Evolutionary conservation across 306 rosid genomes (phyloP).

Genomic region (Begonia fuchsioides): DNA sequence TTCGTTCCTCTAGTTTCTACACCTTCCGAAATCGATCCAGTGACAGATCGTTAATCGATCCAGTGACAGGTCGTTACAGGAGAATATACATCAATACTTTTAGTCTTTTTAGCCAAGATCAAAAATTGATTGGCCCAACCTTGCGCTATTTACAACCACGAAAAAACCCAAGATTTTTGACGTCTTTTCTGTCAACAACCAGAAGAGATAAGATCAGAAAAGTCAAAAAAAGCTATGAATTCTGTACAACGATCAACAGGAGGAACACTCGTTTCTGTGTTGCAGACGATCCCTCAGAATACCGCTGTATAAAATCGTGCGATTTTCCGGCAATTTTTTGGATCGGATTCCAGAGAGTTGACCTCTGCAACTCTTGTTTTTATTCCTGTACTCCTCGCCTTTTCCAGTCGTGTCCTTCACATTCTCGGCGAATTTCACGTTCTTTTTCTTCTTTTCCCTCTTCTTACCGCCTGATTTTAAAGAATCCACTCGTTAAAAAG

Average conservation of each 20-base stretch:
- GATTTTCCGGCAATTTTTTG: constrained; percentile 24
- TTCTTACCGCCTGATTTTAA: constrained; percentile 35
- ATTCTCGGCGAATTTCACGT: constrained; percentile 53
- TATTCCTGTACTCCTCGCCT: constrained; percentile 18
- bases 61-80: too few relatives aligned
- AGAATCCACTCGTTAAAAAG: too few relatives aligned
- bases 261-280: constrained; percentile 19
- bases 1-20: too few relatives aligned
- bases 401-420: constrained; percentile 34
- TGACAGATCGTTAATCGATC: too few relatives aligned
- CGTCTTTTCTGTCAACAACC: neutral
- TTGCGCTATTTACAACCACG: constrained; percentile 19
- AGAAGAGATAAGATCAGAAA: neutral
- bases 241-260: neutral
- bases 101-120: too few relatives aligned
- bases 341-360: constrained; percentile 2
- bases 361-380: constrained; percentile 14
- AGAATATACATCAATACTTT: too few relatives aligned
- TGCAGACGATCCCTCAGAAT: constrained; percentile 31
- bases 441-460: constrained; percentile 43
- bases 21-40: too few relatives aligned
- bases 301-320: constrained; percentile 29
- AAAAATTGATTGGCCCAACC: too few relatives aligned
- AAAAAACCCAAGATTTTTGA: constrained; percentile 9
- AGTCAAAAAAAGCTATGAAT: neutral